Percentiles rank a stretch among this genome's conserved stretches.
phyloP scores from a whole-genome alignment of 2,329 filamentous ascomycete species.

The Ascochyta clinopodiicola region DNA sequence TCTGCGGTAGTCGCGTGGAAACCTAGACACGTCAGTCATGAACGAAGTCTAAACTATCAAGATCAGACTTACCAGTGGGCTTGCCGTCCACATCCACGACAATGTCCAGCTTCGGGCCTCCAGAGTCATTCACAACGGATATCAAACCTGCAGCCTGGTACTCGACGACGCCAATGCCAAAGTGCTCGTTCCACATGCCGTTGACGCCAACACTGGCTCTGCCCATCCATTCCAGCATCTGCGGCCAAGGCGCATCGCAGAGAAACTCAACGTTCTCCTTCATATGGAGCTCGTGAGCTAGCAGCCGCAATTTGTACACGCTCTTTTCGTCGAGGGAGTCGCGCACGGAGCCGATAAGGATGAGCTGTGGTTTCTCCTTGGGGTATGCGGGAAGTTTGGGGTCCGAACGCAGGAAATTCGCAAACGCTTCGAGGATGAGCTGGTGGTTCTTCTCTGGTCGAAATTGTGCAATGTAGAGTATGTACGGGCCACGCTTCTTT shows the following conservation, averaged over 20 bases:
- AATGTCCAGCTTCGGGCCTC: slow-evolving; percentile 92
- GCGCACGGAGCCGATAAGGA: slow-evolving; percentile 91
- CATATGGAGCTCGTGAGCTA: slow-evolving; percentile 82
- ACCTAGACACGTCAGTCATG: slow-evolving; percentile 57
- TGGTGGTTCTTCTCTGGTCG: slow-evolving; percentile 96
- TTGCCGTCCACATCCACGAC: slow-evolving; percentile 80
- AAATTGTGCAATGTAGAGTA: slow-evolving; percentile 97
- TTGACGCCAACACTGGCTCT: slow-evolving; percentile 87
- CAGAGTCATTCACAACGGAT: slow-evolving; percentile 89
- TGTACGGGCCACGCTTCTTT: slow-evolving; percentile 69
- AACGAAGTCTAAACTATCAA: background rate
- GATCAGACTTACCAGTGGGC: slow-evolving; percentile 68
- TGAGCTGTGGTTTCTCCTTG: slow-evolving; percentile 66
- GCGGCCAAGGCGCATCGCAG: slow-evolving; percentile 86
- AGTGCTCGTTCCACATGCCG: slow-evolving; percentile 99
- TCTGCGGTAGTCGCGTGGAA: slow-evolving; percentile 81
- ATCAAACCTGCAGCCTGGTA: slow-evolving; percentile 96
- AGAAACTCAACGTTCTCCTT: slow-evolving; percentile 86
- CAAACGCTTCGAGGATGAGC: slow-evolving; percentile 84
- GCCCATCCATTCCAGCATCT: slow-evolving; percentile 80
- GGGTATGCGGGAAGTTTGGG: slow-evolving; percentile 50
- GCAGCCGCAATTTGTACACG: slow-evolving; percentile 86
- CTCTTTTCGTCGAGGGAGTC: slow-evolving; percentile 78
- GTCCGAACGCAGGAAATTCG: slow-evolving; percentile 65
- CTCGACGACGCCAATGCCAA: slow-evolving; percentile 97